Base-by-base conservation (phyloP, 1,284 basidiomycete genomes). In the Moesziomyces globuligerus region DNA sequence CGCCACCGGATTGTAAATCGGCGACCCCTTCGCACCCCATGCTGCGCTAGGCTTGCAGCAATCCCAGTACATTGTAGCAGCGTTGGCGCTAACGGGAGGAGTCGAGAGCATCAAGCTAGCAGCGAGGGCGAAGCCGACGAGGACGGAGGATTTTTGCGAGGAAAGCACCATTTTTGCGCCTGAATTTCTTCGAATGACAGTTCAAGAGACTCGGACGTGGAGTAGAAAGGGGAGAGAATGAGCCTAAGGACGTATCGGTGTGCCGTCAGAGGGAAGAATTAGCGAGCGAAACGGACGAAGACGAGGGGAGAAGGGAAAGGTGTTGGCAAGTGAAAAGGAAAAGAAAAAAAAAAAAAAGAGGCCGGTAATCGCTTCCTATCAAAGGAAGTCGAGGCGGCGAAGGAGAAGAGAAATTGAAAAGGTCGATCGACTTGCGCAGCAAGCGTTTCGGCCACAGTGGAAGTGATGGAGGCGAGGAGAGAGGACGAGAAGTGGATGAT, bases 31-130 rank as follows among this genome's bases (percentile, higher is more conserved):
- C 4, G 26, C 52, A 9, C 17, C 29, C 50, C 50, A 53, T 1
- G 24, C 15, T 9, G 20, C 34, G 18, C 15, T 7, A 40, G 48
- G 54, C 23, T 62, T 62, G 29, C 66, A 69, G 41, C 66, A 69
- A 48, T 69, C 66, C 28, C 28, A 59, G 45, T 69, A 69, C 66
- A 69, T 69, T 8, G 66, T 69, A 4, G 65, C 65, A 13, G 40
- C 49, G 11, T 48, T 62, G 17, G 58, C 39, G 23, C 45, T 25
- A 4, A 53, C 58, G 41, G 23, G 37, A 39, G 59, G 58, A 1
- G 58, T 49, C 24, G 56, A 53, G 32, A 50, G 24, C 28, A 41
- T 54, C 18, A 51, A 9, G 34, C 42, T 47, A 11, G 54, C 42
- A 3, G 36, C 48, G 28, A 51, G 23, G 39, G 55, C 29, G 20